phyloP scores from a whole-genome alignment of 108 stramenopile species.

The Cyclotella sp. region DNA sequence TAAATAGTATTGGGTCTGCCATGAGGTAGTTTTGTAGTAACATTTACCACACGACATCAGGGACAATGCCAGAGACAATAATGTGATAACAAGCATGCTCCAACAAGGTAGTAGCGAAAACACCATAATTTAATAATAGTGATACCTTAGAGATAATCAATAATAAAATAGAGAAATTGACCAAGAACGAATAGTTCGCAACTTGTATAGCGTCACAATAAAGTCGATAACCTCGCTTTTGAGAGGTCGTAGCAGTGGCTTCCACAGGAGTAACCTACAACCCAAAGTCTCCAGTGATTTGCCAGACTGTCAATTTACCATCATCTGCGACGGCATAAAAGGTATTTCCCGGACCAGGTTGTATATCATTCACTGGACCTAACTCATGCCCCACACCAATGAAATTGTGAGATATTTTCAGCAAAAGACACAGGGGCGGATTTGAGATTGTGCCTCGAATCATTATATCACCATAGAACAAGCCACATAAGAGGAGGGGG shows the following conservation, averaged over 20 bases:
- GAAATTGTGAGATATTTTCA: slow-evolving; percentile 54
- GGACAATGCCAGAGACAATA: too few relatives aligned
- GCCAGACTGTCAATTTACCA: slow-evolving; percentile 82
- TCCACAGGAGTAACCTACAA: slow-evolving; percentile 41
- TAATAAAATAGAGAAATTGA: too few relatives aligned
- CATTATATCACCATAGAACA: slow-evolving; percentile 79
- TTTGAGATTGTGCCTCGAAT: slow-evolving; percentile 79
- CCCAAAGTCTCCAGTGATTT: slow-evolving; percentile 85
- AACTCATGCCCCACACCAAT: slow-evolving; percentile 62
- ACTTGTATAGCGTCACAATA: too few relatives aligned
- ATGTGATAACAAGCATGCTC: too few relatives aligned
- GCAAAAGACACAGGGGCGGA: slow-evolving; percentile 62
- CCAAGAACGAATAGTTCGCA: too few relatives aligned
- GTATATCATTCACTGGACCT: slow-evolving; percentile 72
- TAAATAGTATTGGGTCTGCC: too few relatives aligned
- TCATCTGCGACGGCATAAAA: slow-evolving; percentile 87
- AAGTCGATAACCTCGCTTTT: too few relatives aligned
- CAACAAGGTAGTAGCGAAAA: too few relatives aligned
- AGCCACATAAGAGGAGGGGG: slow-evolving; percentile 72
- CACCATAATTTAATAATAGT: too few relatives aligned
- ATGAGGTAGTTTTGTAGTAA: too few relatives aligned
- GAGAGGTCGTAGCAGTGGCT: not conserved
- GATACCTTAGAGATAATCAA: too few relatives aligned
- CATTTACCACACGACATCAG: too few relatives aligned
- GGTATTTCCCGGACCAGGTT: slow-evolving; percentile 74